Conservation (phyloP, 2,329 filamentous ascomycete species). For the Didymella exigua region DNA sequence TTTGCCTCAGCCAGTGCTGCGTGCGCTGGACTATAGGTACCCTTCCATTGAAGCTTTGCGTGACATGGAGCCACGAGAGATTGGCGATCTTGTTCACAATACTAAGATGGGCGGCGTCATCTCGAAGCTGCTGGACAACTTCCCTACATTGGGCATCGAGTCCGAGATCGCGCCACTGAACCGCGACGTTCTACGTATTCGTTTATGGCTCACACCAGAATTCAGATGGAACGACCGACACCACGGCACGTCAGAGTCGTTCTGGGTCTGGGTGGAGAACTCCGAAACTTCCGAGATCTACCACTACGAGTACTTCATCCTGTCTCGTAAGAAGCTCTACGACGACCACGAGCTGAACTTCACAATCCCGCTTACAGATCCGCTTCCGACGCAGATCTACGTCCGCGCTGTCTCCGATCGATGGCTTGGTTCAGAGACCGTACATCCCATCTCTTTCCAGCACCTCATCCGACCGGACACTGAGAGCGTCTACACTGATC, state of each 20-base stretch:
- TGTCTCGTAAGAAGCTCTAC: conserved; percentile 85
- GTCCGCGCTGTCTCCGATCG: conserved; percentile 92
- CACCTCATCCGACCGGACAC: conserved; percentile 97
- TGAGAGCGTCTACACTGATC: conserved; percentile 94
- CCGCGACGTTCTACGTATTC: conserved; percentile 89
- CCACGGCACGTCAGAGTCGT: conserved; percentile 93
- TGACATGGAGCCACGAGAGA: conserved; percentile 92
- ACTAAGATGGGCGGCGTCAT: conserved; percentile 83
- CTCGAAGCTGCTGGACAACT: conserved; percentile 80
- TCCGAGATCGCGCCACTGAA: conserved; percentile 96
- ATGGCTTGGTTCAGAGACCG: conserved; percentile 96
- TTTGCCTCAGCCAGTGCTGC: conserved; percentile 79
- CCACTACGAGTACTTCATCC: conserved; percentile 95
- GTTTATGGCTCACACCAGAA: conserved; percentile 82
- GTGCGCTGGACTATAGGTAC: conserved; percentile 83
- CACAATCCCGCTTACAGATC: conserved; percentile 92
- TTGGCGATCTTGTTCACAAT: conserved; percentile 90
- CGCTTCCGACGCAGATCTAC: conserved; percentile 93
- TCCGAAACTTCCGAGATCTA: conserved; percentile 98
- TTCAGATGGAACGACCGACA: conserved; percentile 94
- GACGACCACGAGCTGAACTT: conserved; percentile 99
- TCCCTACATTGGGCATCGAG: conserved; percentile 88
- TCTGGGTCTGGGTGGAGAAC: conserved; percentile 99
- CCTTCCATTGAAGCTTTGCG: conserved; percentile 80
- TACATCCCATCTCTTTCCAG: conserved; percentile 94